phyloP scores from a whole-genome alignment of 2,329 filamentous ascomycete species.

The Neospermospora avenae region DNA sequence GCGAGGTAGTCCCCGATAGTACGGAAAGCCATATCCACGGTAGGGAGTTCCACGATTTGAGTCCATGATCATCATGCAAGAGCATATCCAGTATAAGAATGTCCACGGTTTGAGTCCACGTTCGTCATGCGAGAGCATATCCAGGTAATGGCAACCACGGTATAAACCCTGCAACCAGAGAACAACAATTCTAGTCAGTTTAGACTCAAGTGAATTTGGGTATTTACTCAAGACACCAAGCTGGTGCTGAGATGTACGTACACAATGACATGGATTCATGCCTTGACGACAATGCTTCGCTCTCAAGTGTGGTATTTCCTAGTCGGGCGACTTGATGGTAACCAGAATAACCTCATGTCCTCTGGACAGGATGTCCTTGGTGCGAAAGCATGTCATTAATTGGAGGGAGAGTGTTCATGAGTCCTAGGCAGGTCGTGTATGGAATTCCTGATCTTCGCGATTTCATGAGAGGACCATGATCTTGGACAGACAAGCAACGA shows the following conservation, averaged over 20 bases:
- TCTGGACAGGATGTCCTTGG: not conserved
- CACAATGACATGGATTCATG: slow-evolving; percentile 32
- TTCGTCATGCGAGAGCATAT: not conserved
- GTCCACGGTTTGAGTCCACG: not conserved
- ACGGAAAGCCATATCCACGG: too few species aligned
- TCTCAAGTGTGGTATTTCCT: slow-evolving; percentile 19
- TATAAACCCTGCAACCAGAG: slow-evolving; percentile 23
- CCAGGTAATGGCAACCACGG: not conserved
- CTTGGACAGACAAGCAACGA: not conserved
- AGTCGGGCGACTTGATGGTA: not conserved
- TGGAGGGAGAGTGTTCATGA: not conserved
- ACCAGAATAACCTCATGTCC: not conserved
- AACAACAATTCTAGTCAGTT: slow-evolving; percentile 29
- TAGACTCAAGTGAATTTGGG: slow-evolving; percentile 26
- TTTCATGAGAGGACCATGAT: not conserved
- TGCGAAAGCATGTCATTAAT: not conserved
- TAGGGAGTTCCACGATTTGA: too few species aligned
- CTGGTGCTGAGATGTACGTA: slow-evolving; percentile 34
- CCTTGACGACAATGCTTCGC: slow-evolving; percentile 22
- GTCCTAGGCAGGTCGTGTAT: slow-evolving; percentile 4
- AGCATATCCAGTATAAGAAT: not conserved
- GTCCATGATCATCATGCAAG: not conserved
- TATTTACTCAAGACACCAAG: slow-evolving; percentile 27
- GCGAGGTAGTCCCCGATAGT: not conserved
- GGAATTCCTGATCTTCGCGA: slow-evolving; percentile 9